These are phyloP conservation scores for Phyllostachys edulis DNA, from an alignment of 176 grass and related monocot genomes.

Conservation along the genomic window DNA sequence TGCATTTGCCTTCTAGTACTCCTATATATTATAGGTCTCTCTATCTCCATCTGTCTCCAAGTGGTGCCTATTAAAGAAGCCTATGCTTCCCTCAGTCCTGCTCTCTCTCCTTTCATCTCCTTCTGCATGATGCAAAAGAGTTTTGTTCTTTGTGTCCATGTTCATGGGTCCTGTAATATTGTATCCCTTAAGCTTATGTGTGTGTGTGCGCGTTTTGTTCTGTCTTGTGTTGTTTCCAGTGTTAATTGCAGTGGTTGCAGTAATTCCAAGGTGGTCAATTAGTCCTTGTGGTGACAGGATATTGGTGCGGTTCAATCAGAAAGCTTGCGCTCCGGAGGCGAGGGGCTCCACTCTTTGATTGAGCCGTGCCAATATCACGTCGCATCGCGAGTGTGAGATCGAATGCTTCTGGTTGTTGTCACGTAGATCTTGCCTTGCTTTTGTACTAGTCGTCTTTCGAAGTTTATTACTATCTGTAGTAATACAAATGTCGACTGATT, in stretches of 20 bases:
- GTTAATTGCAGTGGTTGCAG: not conserved
- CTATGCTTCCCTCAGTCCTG: slow-evolving; percentile 5
- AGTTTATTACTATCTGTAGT: not conserved
- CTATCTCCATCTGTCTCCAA: not conserved
- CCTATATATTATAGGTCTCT: not conserved
- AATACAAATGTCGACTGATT: not conserved
- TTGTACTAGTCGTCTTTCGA: not conserved
- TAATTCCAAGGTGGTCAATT: not conserved
- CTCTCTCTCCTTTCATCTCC: not conserved
- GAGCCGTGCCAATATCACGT: slow-evolving; percentile 92
- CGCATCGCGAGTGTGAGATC: not conserved
- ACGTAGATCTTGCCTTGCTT: not conserved
- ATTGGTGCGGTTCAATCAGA: slow-evolving; percentile 71
- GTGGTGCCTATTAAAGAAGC: slow-evolving; percentile 30
- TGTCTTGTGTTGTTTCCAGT: not conserved
- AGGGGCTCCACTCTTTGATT: slow-evolving; percentile 56
- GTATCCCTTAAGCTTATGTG: not conserved
- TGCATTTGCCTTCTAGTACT: not conserved
- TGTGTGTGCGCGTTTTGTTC: not conserved
- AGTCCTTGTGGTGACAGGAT: slow-evolving; percentile 33
- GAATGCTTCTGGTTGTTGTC: not conserved
- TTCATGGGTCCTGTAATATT: not conserved
- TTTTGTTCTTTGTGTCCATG: not conserved
- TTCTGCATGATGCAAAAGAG: not conserved
- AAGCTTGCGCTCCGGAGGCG: slow-evolving; percentile 20